Evolutionary conservation across 176 grass and related monocot genomes (phyloP).

Genomic region (Zea luxurians): DNA sequence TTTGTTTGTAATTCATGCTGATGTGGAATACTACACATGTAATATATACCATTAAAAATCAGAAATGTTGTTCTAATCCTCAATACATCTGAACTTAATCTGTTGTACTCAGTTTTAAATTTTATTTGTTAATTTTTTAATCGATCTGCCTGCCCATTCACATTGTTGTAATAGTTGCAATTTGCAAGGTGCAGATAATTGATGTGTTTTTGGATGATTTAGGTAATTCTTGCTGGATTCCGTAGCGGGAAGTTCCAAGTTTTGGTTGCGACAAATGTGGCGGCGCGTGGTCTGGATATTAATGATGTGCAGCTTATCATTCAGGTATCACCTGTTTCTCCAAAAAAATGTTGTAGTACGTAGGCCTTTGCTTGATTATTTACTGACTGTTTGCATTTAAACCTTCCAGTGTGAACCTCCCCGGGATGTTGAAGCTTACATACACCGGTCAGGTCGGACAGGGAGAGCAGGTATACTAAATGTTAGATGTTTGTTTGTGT

Average conservation of each 20-base stretch:
- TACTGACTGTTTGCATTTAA: slow-evolving; percentile 15
- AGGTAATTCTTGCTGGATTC: slow-evolving; percentile 95
- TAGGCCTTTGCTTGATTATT: background rate
- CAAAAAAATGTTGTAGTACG: background rate
- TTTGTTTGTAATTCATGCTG: background rate
- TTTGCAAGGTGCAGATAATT: background rate
- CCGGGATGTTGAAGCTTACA: slow-evolving; percentile 96
- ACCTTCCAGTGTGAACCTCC: slow-evolving; percentile 82
- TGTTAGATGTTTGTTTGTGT: background rate
- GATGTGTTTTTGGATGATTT: slow-evolving; percentile 26
- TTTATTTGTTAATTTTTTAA: slow-evolving; percentile 1
- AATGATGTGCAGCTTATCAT: slow-evolving; percentile 95
- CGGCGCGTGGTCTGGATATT: slow-evolving; percentile 88
- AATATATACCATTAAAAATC: background rate
- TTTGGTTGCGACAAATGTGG: slow-evolving; percentile 97
- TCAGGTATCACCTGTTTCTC: slow-evolving; percentile 51
- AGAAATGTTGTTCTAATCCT: background rate
- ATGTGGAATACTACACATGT: background rate
- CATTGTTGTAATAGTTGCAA: slow-evolving; percentile 1
- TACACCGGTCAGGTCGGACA: slow-evolving; percentile 85
- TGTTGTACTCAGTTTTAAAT: background rate
- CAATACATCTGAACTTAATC: no score
- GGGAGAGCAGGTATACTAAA: slow-evolving; percentile 72
- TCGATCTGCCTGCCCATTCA: background rate
- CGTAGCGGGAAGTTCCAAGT: slow-evolving; percentile 76